Evolutionary conservation across 2,329 filamentous ascomycete genomes (phyloP), one percentile per base, ranked within the genome.

Genomic region (Fonsecaea multimorphosa): DNA sequence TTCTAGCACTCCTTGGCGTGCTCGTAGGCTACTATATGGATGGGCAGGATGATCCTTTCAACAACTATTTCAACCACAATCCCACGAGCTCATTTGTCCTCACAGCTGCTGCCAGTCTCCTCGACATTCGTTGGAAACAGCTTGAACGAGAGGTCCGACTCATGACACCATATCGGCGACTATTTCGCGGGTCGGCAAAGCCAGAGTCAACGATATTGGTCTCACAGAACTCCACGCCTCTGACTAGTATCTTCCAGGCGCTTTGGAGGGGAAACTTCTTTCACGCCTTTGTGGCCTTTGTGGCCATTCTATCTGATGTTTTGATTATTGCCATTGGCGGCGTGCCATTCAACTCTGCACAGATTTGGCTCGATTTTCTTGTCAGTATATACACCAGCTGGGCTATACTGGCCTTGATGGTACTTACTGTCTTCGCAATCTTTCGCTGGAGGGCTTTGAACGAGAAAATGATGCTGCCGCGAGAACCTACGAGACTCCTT

Each of bases 251-350:
- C 27, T 44, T 57, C 31, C 51, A 38, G 8, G 61, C 65, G n/a
- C 14, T 68, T 4, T 55, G 63, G 55, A 44, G 68, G 14, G 29
- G 64, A 6, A 66, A 67, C 51, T 36, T 56, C 27, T 69, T 70
- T 32, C 68, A 69, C 58, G 58, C 59, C 6, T 40, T 65, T 34
- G 36, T 70, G 14, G 61, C 68, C 11, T 22, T 68, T 29, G 64
- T 65, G 3, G 66, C 66, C 6, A 52, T 61, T 16, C 32, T 67
- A 12, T 68, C 68, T 3, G 68, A 70, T 36, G 19, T 70, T 4
- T 56, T 69, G 51, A 70, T 70, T 46, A 63, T 70, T 24, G 54
- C 61, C 22, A 54, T 68, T 19, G 54, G 59, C n/a, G 66, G 68
- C 16, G 61, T 70, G 14, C 68, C 66, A 5, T 68, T 54, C 51